These are phyloP conservation scores for Ochromonas danica DNA, from an alignment of 108 stramenopile species.

Conservation along the genomic window DNA sequence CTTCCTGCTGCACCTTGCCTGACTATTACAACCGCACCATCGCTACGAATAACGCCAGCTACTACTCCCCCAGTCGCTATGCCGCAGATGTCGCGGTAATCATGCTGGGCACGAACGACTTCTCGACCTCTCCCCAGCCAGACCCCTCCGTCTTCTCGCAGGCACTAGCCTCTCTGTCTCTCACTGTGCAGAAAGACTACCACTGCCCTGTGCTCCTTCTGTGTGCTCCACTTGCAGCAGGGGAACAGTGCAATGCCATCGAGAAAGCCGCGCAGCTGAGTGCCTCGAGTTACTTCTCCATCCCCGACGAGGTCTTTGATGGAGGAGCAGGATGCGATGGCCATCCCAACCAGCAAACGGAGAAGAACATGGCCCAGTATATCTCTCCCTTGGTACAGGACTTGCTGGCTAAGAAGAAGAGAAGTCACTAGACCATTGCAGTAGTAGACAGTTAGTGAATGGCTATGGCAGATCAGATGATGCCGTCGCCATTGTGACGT, in stretches of 20 bases:
- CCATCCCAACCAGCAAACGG: not conserved
- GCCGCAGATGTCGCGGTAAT: not conserved
- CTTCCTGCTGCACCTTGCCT: not conserved
- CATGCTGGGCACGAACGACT: constrained; percentile 4
- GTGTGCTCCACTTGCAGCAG: not conserved
- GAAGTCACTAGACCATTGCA: too few relatives aligned
- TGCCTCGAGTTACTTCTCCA: not conserved
- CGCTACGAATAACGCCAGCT: not conserved
- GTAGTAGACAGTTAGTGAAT: too few relatives aligned
- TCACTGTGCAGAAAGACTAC: not conserved
- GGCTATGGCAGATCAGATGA: too few relatives aligned
- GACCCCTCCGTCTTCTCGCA: not conserved
- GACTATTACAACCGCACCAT: constrained; percentile 2
- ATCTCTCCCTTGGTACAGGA: too few relatives aligned
- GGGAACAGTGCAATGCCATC: not conserved
- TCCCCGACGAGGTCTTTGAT: not conserved
- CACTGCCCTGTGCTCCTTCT: not conserved
- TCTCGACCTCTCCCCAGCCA: not conserved
- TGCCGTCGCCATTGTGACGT: too few relatives aligned
- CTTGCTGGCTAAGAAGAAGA: too few relatives aligned
- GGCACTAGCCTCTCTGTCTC: not conserved
- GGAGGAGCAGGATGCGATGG: not conserved
- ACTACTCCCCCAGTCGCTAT: not conserved
- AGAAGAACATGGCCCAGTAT: constrained; percentile 16
- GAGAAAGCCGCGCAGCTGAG: not conserved